Conservation (phyloP, 768 basidiomycete genomes). For the Inosperma sp. region DNA sequence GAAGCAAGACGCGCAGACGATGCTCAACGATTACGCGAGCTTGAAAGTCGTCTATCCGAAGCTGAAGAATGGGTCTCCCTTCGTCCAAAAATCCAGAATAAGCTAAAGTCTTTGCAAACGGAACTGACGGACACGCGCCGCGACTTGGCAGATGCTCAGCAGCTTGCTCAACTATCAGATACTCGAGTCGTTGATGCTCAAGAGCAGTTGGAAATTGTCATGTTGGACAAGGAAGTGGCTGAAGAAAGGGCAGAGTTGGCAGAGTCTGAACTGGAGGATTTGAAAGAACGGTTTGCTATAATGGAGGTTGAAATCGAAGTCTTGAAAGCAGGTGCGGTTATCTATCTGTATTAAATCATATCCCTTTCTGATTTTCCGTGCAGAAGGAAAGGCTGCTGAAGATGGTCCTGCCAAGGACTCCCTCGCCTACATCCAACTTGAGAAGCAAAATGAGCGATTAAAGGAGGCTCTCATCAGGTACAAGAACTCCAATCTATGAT, state of each 20-base stretch:
- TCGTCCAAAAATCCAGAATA: conserved; percentile 88
- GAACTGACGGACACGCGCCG: conserved; percentile 75
- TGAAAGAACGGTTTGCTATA: conserved; percentile 73
- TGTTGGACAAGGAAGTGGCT: conserved; percentile 94
- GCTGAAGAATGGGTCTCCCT: conserved; percentile 79
- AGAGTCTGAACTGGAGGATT: conserved; percentile 70
- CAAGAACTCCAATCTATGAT: conserved; percentile 13
- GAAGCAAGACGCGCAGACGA: conserved; percentile 89
- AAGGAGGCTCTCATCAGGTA: conserved; percentile 91
- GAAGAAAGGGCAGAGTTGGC: conserved; percentile 86
- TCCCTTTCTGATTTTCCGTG: conserved; percentile 17
- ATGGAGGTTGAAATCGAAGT: conserved; percentile 82
- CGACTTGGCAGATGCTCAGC: conserved; percentile 70
- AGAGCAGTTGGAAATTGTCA: conserved; percentile 91
- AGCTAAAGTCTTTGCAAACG: conserved; percentile 74
- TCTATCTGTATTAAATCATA: not conserved
- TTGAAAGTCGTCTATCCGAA: conserved; percentile 80
- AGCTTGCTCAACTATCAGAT: conserved; percentile 69
- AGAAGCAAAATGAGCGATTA: conserved; percentile 93
- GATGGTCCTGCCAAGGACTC: conserved; percentile 48
- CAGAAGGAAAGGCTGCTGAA: conserved; percentile 22
- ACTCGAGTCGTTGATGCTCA: conserved; percentile 68
- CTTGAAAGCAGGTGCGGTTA: conserved; percentile 52
- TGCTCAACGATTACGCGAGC: conserved; percentile 72
- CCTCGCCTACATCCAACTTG: conserved; percentile 76